phyloP scores from a whole-genome alignment of 129 eudicot species.

The Tanacetum coccineum region DNA sequence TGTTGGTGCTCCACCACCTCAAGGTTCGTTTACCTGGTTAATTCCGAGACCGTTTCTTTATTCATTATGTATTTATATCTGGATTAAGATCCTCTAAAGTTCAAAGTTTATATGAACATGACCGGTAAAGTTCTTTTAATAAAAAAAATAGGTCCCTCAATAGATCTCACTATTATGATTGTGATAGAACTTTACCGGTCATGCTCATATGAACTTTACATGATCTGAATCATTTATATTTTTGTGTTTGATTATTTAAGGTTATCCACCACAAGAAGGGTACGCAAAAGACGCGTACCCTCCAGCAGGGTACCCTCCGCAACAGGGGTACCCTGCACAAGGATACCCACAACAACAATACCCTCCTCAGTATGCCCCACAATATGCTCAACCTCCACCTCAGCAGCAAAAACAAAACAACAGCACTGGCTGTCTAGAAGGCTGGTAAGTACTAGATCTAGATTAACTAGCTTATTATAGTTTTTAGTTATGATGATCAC shows the following conservation, averaged over 20 bases:
- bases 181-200: too few relatives aligned
- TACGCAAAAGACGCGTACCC: constrained; percentile 61
- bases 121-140: too few relatives aligned
- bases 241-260: constrained; percentile 19
- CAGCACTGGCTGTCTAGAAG: constrained; percentile 50
- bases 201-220: too few relatives aligned
- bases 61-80: neutral
- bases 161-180: too few relatives aligned
- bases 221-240: too few relatives aligned
- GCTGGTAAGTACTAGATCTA: too few relatives aligned
- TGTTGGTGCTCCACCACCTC: constrained; percentile 68
- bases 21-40: constrained; percentile 21
- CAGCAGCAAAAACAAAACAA: constrained; percentile 36
- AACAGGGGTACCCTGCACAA: constrained; percentile 46
- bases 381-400: constrained; percentile 53
- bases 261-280: constrained; percentile 66
- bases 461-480: too few relatives aligned
- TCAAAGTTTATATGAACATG: too few relatives aligned
- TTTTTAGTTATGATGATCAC: too few relatives aligned
- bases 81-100: too few relatives aligned
- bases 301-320: constrained; percentile 50
- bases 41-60: too few relatives aligned
- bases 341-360: constrained; percentile 59
- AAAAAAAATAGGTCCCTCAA: too few relatives aligned
- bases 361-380: constrained; percentile 49